Conservation (phyloP, 352 stramenopile genomes). For the Pythium dissimile region DNA sequence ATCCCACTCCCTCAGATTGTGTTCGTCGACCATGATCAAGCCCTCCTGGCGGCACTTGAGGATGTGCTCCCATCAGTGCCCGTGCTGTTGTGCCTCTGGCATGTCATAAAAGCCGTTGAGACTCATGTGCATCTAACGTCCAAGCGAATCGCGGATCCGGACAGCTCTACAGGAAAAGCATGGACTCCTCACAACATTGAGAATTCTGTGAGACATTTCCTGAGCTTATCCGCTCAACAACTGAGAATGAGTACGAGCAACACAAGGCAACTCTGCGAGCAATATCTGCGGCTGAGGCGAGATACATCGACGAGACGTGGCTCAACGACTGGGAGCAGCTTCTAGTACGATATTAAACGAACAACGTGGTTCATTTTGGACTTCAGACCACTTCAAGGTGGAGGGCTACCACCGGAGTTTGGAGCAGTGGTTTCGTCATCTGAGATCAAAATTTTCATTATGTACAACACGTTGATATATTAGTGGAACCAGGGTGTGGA, state of each 20-base stretch:
- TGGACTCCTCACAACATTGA: not conserved
- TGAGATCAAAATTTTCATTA: slow-evolving; percentile 7
- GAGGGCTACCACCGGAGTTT: slow-evolving; percentile 21
- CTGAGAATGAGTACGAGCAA: slow-evolving; percentile 7
- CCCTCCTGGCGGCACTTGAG: slow-evolving; percentile 20
- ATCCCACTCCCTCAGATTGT: slow-evolving; percentile 10
- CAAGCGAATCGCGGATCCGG: too few species aligned
- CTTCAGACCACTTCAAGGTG: slow-evolving; percentile 19
- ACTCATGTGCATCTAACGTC: slow-evolving; percentile 3
- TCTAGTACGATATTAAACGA: slow-evolving; percentile 20
- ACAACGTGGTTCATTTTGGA: slow-evolving; percentile 8
- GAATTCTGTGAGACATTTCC: not conserved
- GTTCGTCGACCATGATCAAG: slow-evolving; percentile 8
- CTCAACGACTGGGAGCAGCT: slow-evolving; percentile 20
- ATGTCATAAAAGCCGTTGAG: slow-evolving; percentile 23
- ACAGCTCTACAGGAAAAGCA: not conserved
- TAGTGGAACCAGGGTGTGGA: slow-evolving; percentile 5
- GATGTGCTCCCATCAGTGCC: slow-evolving; percentile 1
- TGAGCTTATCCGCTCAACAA: not conserved
- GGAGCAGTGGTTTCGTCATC: slow-evolving; percentile 9
- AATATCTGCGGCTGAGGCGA: not conserved
- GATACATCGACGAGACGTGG: slow-evolving; percentile 17
- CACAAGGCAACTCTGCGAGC: not conserved
- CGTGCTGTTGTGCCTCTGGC: slow-evolving; percentile 16
- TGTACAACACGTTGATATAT: slow-evolving; percentile 7